A percentile compares a stretch with the other conserved stretches of the same genome.
These are phyloP conservation scores for Torulaspora maleeae DNA, from an alignment of 805 yeast species.

Conservation along the genomic window DNA sequence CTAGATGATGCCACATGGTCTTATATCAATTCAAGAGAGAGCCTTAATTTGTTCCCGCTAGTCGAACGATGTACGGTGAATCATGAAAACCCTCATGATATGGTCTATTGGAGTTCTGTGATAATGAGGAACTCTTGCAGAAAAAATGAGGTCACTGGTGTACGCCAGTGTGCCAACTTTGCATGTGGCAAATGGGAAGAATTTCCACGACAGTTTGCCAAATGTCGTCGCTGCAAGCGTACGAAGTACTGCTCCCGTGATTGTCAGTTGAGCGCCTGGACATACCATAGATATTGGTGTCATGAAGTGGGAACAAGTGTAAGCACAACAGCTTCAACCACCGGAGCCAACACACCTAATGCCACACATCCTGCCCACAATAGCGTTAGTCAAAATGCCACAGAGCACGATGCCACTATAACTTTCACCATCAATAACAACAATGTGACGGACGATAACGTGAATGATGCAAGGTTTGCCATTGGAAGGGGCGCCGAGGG, in stretches of 20 bases:
- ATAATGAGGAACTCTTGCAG: slow-evolving; percentile 95
- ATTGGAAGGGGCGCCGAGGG: not conserved
- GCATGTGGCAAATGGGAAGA: slow-evolving; percentile 94
- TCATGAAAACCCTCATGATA: slow-evolving; percentile 62
- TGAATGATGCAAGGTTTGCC: not conserved
- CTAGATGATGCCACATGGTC: slow-evolving; percentile 26
- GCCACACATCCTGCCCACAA: slow-evolving; percentile 7
- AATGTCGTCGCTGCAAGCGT: slow-evolving; percentile 88
- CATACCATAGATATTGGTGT: slow-evolving; percentile 93
- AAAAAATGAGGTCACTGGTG: slow-evolving; percentile 79
- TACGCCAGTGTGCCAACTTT: slow-evolving; percentile 90
- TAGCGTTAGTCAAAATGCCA: not conserved
- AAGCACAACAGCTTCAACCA: slow-evolving; percentile 19
- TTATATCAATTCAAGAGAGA: slow-evolving; percentile 40
- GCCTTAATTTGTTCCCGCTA: slow-evolving; percentile 75
- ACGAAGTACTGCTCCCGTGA: slow-evolving; percentile 92
- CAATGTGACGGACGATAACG: not conserved
- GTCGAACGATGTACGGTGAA: slow-evolving; percentile 85
- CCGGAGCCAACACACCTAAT: slow-evolving; percentile 21
- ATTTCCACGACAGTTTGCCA: slow-evolving; percentile 86
- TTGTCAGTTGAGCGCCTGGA: slow-evolving; percentile 91
- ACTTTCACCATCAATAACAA: not conserved
- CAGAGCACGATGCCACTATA: not conserved
- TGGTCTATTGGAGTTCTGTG: slow-evolving; percentile 96
- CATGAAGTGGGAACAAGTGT: slow-evolving; percentile 41